Base-by-base conservation (phyloP, 805 yeast species). In the Candida succiphila region DNA sequence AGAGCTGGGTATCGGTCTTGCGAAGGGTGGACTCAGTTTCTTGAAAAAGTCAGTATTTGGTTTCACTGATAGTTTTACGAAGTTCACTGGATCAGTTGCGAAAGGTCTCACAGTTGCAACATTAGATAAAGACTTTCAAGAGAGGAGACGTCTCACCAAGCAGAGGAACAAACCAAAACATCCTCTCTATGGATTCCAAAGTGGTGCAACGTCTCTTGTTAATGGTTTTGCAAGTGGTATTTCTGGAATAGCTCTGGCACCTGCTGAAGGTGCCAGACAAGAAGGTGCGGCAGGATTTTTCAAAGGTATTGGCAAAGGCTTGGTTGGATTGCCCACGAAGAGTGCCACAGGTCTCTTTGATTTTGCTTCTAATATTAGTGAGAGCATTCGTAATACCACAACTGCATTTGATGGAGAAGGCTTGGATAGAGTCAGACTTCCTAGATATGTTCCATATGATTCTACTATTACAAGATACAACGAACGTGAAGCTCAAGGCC, bases 321-420 rank as follows among this genome's bases (percentile, higher is more conserved):
- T 94, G n/a, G 74, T 92, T 36, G 98, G 98, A 0, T 60, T 94
- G 21, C 98, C 99, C 0, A 88, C 98, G 0, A 92, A 92, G 61
- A 85, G 97, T 0, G 95, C 96, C 0, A 87, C 89, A 44, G 99
- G 99, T 10, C 53, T 92, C 17, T 78, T 92, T 43, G 99, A 92
- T 52, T 65, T 94, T 41, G 95, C 97, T 1, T 81, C 83, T 34
- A 89, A 85, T 54, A 78, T 92, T 25, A 78, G 95, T 59, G 96
- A 88, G 52, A 97, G 97, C 19, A 87, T 94, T 31, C 69, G 88
- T 39, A 88, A 80, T 52, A 84, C 96, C 0, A 86, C 99, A 0
- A 84, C 95, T 0, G 89, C 83, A 1, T 80, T 86, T 51, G 95
- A 86, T 52, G 74, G 69, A 4, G 86, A 78, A 28, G 79, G 79